Percentiles rank a stretch among this genome's conserved stretches.
Conservation (phyloP, 768 basidiomycete species). For the Agaricus subrufescens region DNA sequence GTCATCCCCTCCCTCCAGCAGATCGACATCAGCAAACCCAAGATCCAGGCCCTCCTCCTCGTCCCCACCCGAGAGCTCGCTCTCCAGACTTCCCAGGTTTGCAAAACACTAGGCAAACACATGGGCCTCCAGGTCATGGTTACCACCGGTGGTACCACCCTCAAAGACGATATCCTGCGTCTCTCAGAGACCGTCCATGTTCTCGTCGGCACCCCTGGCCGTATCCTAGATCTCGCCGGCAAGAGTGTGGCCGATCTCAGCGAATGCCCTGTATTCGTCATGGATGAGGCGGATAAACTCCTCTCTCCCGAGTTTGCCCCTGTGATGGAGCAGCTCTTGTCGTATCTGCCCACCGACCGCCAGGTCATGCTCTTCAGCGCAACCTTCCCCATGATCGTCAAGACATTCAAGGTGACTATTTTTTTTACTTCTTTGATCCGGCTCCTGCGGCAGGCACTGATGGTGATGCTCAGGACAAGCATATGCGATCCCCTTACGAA, state of each 20-base stretch:
- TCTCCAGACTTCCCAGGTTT: slow-evolving; percentile 97
- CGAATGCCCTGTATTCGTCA: slow-evolving; percentile 94
- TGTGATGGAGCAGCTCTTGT: slow-evolving; percentile 94
- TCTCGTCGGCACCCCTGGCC: slow-evolving; percentile 94
- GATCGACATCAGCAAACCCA: slow-evolving; percentile 74
- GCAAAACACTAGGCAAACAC: slow-evolving; percentile 95
- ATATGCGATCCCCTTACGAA: slow-evolving; percentile 94
- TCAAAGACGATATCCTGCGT: slow-evolving; percentile 97
- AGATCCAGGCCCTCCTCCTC: slow-evolving; percentile 94
- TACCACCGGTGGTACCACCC: slow-evolving; percentile 95
- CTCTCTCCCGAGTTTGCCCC: slow-evolving; percentile 97
- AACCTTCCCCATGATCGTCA: slow-evolving; percentile 98
- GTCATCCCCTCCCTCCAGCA: slow-evolving; percentile 96
- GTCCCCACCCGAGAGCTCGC: slow-evolving; percentile 99
- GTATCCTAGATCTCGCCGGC: slow-evolving; percentile 91
- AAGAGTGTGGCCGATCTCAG: slow-evolving; percentile 92
- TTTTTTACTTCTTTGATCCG: neutral
- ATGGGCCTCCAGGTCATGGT: slow-evolving; percentile 98
- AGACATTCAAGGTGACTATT: slow-evolving; percentile 86
- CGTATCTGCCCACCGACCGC: slow-evolving; percentile 75
- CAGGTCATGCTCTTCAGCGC: slow-evolving; percentile 99
- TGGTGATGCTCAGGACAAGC: slow-evolving; percentile 64
- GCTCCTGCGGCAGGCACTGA: neutral
- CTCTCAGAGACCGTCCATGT: slow-evolving; percentile 89
- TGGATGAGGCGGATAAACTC: slow-evolving; percentile 99